phyloP scores from a whole-genome alignment of 2,329 filamentous ascomycete genomes.

The Fusarium sp. region DNA sequence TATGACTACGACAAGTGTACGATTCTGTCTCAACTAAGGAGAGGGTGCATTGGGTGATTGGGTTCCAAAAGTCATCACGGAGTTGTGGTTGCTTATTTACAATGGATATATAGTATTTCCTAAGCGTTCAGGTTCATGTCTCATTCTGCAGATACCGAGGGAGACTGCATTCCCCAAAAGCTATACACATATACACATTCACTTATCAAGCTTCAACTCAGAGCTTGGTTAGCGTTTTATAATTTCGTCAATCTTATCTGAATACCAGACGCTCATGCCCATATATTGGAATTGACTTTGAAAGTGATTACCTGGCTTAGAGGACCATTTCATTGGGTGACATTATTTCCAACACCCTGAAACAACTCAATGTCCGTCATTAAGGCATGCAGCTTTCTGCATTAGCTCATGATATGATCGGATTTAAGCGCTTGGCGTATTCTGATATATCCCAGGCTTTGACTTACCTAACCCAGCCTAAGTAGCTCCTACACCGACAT shows the following conservation, averaged over 20 bases:
- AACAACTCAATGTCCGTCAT: neutral
- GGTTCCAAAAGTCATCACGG: conserved; percentile 43
- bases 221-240: conserved; percentile 1
- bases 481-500: neutral
- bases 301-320: too few relatives aligned
- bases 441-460: neutral
- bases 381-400: neutral
- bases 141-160: conserved; percentile 21
- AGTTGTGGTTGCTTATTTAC: conserved; percentile 40
- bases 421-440: neutral
- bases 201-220: conserved; percentile 6
- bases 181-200: conserved; percentile 29
- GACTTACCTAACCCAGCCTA: neutral
- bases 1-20: conserved; percentile 34
- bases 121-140: conserved; percentile 40
- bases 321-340: neutral
- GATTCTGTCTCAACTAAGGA: conserved; percentile 30
- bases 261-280: neutral
- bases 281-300: neutral
- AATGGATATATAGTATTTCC: conserved; percentile 36
- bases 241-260: neutral
- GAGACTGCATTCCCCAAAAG: conserved; percentile 13
- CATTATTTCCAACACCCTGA: neutral
- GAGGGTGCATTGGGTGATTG: conserved; percentile 42
- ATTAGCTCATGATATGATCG: neutral